Conservation (phyloP, 148 eudicot species). For the Cornus kousa region DNA sequence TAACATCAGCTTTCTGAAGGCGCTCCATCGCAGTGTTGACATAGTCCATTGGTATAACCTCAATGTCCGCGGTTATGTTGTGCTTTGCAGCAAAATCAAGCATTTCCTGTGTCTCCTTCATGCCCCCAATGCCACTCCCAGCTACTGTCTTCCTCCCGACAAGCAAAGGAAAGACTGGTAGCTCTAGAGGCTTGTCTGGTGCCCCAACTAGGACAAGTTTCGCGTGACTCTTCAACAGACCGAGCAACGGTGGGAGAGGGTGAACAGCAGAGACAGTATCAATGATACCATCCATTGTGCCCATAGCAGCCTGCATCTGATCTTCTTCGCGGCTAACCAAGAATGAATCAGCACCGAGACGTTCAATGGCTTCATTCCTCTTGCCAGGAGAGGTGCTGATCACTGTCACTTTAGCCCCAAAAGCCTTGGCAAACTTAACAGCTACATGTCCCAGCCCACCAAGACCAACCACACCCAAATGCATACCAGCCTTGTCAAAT, state of each 20-base stretch:
- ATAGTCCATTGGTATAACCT: constrained; percentile 16
- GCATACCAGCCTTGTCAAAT: constrained; percentile 16
- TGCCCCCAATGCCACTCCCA: constrained; percentile 7
- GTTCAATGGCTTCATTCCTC: constrained; percentile 7
- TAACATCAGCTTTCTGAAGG: constrained; percentile 12
- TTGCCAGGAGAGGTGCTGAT: constrained; percentile 17
- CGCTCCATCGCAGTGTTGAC: constrained; percentile 21
- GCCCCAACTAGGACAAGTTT: constrained; percentile 7
- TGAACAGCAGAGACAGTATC: constrained; percentile 13
- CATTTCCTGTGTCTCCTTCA: constrained; percentile 23
- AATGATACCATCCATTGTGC: constrained; percentile 16
- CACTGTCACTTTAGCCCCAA: constrained; percentile 19
- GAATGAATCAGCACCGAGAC: constrained; percentile 13
- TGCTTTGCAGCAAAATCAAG: constrained; percentile 18
- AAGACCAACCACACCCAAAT: constrained; percentile 16
- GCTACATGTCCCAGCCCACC: constrained; percentile 16
- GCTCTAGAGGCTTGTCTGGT: constrained; percentile 9
- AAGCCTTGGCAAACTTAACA: constrained; percentile 22
- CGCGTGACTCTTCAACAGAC: constrained; percentile 6
- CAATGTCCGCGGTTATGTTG: constrained; percentile 13
- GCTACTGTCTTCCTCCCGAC: constrained; percentile 7
- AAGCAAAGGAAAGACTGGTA: constrained; percentile 9
- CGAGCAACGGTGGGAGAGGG: background rate
- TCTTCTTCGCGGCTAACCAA: background rate
- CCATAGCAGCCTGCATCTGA: constrained; percentile 4